Percentiles rank a stretch among this genome's conserved stretches.
Conservation (phyloP, 2,329 filamentous ascomycete genomes). For the Alternaria viburni region DNA sequence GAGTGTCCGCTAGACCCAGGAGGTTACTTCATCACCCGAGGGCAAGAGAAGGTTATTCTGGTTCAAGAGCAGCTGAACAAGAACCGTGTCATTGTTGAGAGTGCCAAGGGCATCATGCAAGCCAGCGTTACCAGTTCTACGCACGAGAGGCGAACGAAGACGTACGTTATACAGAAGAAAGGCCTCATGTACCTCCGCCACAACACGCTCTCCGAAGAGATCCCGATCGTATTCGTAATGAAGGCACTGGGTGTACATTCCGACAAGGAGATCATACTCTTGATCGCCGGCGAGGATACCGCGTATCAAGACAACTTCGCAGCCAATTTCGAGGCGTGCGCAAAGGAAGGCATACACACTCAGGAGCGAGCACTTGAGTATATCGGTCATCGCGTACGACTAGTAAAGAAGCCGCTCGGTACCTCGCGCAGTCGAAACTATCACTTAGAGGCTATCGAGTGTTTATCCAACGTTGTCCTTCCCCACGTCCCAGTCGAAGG, state of each 20-base stretch:
- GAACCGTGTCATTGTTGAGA: conserved; percentile 97
- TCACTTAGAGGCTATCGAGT: conserved; percentile 90
- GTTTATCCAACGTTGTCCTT: conserved; percentile 88
- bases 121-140: conserved; percentile 94
- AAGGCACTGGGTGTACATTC: conserved; percentile 94
- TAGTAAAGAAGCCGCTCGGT: conserved; percentile 70
- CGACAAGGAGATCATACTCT: conserved; percentile 90
- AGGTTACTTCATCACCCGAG: conserved; percentile 96
- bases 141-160: conserved; percentile 97
- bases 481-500: conserved; percentile 92
- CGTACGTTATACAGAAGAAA: conserved; percentile 93
- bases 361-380: conserved; percentile 96
- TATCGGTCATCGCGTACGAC: conserved; percentile 77
- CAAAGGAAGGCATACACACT: conserved; percentile 83
- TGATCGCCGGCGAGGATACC: conserved; percentile 86
- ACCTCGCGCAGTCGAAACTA: conserved; percentile 71
- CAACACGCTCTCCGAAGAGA: conserved; percentile 89
- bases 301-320: conserved; percentile 94
- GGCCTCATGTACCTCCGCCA: conserved; percentile 88
- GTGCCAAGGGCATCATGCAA: conserved; percentile 91
- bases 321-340: conserved; percentile 92
- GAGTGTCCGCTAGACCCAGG: conserved; percentile 96
- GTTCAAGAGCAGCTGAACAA: conserved; percentile 99
- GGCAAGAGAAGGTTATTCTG: conserved; percentile 97
- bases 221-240: conserved; percentile 92